Conservation (phyloP, 495 filamentous ascomycete genomes). For the Cercophora newfieldiana region DNA sequence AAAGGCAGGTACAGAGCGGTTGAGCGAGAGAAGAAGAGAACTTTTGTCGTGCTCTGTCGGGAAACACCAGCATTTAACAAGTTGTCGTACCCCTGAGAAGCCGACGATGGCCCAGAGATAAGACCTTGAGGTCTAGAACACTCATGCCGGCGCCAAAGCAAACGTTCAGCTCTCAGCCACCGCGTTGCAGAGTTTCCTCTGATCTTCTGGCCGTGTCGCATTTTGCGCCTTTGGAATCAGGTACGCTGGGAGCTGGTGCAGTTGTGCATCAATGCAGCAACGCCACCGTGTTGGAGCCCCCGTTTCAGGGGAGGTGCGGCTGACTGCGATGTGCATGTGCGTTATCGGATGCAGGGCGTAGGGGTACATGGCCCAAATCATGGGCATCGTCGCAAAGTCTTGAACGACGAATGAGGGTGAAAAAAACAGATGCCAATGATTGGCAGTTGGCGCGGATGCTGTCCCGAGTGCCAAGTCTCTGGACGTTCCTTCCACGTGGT, state of each 20-base stretch:
- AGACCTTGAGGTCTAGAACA: too few relatives aligned
- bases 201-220: background rate
- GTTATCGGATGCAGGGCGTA: background rate
- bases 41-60: too few relatives aligned
- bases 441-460: too few relatives aligned
- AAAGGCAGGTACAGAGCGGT: background rate
- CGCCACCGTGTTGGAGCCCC: slow-evolving; percentile 11
- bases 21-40: background rate
- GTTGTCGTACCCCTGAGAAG: too few relatives aligned
- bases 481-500: too few relatives aligned
- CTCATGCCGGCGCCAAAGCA: background rate
- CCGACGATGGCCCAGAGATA: background rate
- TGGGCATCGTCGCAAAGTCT: background rate
- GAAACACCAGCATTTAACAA: too few relatives aligned
- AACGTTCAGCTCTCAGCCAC: background rate
- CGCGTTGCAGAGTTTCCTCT: background rate
- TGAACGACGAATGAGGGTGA: too few relatives aligned
- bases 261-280: background rate
- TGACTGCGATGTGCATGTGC: background rate
- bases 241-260: background rate
- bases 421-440: too few relatives aligned
- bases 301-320: slow-evolving; percentile 2
- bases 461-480: too few relatives aligned
- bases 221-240: background rate
- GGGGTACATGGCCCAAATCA: background rate